These are phyloP conservation scores for Magnolia changhungtana DNA, from an alignment of 164 flowering plant genomes.

Conservation along the genomic window DNA sequence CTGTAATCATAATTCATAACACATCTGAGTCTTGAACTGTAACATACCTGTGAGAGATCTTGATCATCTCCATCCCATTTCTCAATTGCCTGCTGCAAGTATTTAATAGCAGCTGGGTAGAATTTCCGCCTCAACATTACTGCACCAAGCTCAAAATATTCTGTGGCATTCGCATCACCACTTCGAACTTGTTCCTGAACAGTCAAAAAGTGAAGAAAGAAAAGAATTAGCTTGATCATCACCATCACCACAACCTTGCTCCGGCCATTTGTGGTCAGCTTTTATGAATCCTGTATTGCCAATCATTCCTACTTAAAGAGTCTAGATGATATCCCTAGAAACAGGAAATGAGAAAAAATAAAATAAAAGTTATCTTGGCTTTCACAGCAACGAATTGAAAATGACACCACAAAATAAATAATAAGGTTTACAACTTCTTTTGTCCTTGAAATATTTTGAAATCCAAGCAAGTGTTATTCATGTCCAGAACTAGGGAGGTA, in stretches of 20 bases:
- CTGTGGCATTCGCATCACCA: slow-evolving; percentile 93
- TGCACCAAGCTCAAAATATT: slow-evolving; percentile 89
- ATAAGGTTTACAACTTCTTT: too few relatives aligned
- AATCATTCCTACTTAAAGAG: neutral
- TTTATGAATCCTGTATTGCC: neutral
- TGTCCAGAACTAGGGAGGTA: too few relatives aligned
- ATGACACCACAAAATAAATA: neutral
- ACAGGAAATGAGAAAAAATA: neutral
- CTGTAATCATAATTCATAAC: neutral
- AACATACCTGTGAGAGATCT: slow-evolving; percentile 85
- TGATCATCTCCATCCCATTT: slow-evolving; percentile 98
- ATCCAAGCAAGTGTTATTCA: too few relatives aligned
- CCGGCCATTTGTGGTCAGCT: neutral
- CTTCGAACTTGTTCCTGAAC: slow-evolving; percentile 93
- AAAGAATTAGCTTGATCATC: neutral
- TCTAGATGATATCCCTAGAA: neutral
- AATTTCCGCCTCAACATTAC: slow-evolving; percentile 94
- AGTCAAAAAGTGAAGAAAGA: neutral
- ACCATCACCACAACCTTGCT: neutral
- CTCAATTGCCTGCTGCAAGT: slow-evolving; percentile 83
- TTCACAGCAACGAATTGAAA: neutral
- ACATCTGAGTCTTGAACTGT: neutral
- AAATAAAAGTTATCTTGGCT: neutral
- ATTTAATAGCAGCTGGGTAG: slow-evolving; percentile 91
- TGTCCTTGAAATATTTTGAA: too few relatives aligned